A percentile compares a stretch with the other conserved stretches of the same genome.
Conservation (phyloP, 108 stramenopile genomes). For the Mediolabrus comicus region DNA sequence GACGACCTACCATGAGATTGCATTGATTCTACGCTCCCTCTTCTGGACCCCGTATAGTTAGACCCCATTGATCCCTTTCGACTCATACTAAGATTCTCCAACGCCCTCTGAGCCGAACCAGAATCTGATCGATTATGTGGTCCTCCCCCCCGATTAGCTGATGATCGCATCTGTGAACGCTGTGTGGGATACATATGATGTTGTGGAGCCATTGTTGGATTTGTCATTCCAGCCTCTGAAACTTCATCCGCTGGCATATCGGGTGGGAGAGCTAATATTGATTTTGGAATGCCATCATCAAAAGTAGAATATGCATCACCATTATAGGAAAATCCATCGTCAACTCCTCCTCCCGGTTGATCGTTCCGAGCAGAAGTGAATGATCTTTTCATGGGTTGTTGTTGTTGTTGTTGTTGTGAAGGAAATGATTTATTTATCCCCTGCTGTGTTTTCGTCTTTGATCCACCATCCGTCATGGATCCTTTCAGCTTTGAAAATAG, state of each 20-base stretch:
- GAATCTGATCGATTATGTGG: neutral
- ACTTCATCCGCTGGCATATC: neutral
- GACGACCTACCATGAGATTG: neutral
- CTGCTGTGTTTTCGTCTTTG: neutral
- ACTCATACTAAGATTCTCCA: neutral
- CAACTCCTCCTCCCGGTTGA: neutral
- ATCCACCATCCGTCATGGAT: neutral
- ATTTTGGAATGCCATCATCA: neutral
- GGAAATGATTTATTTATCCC: neutral
- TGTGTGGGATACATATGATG: neutral
- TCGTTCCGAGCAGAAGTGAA: neutral
- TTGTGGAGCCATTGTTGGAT: neutral
- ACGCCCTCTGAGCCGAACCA: neutral
- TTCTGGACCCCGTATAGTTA: neutral
- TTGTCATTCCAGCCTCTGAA: neutral
- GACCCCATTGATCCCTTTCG: neutral
- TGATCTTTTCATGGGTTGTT: neutral
- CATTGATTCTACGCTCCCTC: neutral
- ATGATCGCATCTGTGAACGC: neutral
- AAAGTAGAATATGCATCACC: neutral
- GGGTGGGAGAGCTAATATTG: neutral
- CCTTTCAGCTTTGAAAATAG: conserved; percentile 11
- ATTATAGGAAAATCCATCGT: neutral
- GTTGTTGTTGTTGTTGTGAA: neutral
- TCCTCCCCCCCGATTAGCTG: too few species aligned